Percentiles rank a stretch among this genome's conserved stretches.
Conservation (phyloP, 2,329 filamentous ascomycete species). For the Simplicillium sp. region DNA sequence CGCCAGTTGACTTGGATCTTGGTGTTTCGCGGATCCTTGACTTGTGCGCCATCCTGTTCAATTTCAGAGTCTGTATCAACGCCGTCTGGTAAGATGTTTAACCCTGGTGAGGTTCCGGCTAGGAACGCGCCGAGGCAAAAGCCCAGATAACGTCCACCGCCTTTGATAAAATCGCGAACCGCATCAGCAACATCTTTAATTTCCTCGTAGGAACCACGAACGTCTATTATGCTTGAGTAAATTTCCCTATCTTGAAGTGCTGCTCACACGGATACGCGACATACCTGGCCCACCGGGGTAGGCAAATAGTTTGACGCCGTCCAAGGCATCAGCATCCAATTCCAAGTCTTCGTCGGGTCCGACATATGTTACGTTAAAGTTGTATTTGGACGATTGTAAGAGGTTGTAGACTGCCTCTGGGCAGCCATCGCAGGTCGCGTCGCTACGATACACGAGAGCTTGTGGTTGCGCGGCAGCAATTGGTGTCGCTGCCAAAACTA, state of each 20-base stretch:
- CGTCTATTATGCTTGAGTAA: constrained; percentile 7
- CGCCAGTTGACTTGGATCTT: constrained; percentile 15
- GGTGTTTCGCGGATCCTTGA: constrained; percentile 9
- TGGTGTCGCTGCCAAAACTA: too few relatives aligned
- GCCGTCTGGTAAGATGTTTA: constrained; percentile 10
- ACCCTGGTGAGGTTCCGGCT: constrained; percentile 13
- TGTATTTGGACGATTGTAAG: constrained; percentile 10
- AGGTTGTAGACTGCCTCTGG: constrained; percentile 10
- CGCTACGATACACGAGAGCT: constrained; percentile 13
- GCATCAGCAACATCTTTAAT: constrained; percentile 6
- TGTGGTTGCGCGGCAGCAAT: background rate
- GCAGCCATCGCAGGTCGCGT: constrained; percentile 10
- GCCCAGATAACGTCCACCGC: constrained; percentile 15
- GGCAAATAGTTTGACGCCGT: constrained; percentile 9
- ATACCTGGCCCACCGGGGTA: constrained; percentile 12
- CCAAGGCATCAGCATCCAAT: constrained; percentile 3
- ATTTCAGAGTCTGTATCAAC: constrained; percentile 7
- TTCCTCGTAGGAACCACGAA: constrained; percentile 9
- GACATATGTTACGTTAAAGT: constrained; percentile 11
- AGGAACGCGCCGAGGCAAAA: constrained; percentile 18
- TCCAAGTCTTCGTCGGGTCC: constrained; percentile 10
- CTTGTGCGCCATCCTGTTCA: constrained; percentile 8
- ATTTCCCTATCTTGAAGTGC: background rate
- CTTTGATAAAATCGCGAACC: constrained; percentile 11
- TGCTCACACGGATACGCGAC: background rate